phyloP scores from a whole-genome alignment of 495 filamentous ascomycete species.

The Recurvomyces mirabilis region DNA sequence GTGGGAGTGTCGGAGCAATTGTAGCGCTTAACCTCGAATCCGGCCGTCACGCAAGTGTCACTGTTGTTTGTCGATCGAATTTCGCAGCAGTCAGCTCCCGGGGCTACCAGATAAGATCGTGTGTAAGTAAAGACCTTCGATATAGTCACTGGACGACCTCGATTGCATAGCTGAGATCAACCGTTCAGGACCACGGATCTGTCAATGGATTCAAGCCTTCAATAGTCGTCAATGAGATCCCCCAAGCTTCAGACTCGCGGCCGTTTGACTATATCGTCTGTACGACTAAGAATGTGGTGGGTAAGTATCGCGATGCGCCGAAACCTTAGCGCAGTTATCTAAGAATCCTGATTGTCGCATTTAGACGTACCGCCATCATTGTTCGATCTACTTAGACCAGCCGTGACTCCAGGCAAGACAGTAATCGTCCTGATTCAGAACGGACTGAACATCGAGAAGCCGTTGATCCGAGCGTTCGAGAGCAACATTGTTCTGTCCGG shows the following conservation, averaged over 20 bases:
- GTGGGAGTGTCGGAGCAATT: conserved; percentile 27
- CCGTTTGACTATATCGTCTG: conserved; percentile 50
- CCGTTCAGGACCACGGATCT: conserved; percentile 29
- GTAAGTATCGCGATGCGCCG: too few species aligned
- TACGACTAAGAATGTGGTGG: conserved; percentile 49
- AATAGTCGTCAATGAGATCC: conserved; percentile 24
- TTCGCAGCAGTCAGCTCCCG: conserved; percentile 20
- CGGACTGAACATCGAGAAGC: conserved; percentile 52
- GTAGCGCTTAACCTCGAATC: conserved; percentile 26
- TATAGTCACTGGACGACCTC: too few species aligned
- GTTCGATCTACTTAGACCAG: conserved; percentile 39
- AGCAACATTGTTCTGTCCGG: conserved; percentile 41
- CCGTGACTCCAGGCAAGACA: conserved; percentile 39
- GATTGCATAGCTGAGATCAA: too few species aligned
- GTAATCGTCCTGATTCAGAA: conserved; percentile 51
- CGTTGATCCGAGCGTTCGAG: conserved; percentile 40
- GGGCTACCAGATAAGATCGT: conserved; percentile 28
- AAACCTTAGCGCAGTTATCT: background rate
- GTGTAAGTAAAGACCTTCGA: too few species aligned
- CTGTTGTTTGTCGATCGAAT: conserved; percentile 28
- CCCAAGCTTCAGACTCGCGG: conserved; percentile 28
- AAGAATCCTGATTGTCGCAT: too few species aligned
- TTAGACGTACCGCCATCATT: conserved; percentile 37
- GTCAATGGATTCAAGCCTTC: conserved; percentile 24
- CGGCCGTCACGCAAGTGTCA: conserved; percentile 24